These are phyloP conservation scores for Atkinsonella texensis DNA, from an alignment of 2,329 filamentous ascomycete species.

Conservation along the genomic window DNA sequence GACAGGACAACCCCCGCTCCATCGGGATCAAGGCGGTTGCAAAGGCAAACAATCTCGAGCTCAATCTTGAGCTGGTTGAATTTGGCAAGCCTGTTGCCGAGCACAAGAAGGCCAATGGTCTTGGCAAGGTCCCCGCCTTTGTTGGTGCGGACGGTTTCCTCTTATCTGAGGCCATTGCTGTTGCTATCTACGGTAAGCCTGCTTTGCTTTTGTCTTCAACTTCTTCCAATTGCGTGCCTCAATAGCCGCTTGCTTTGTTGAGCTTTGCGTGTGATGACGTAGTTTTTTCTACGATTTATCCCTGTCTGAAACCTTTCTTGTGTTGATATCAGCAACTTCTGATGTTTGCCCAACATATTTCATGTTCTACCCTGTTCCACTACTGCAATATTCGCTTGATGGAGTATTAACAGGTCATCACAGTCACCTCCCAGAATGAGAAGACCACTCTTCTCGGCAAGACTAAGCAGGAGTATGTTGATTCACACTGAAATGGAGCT, in stretches of 20 bases:
- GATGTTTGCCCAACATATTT: constrained; percentile 31
- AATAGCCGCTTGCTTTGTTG: not conserved
- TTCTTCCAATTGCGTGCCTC: not conserved
- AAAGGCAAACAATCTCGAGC: constrained; percentile 91
- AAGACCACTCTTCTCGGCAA: constrained; percentile 98
- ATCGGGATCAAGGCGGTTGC: constrained; percentile 83
- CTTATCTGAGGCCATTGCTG: constrained; percentile 83
- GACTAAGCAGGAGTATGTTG: constrained; percentile 91
- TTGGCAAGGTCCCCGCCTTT: constrained; percentile 89
- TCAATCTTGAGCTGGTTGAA: constrained; percentile 70
- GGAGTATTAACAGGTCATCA: constrained; percentile 19
- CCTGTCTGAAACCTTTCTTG: constrained; percentile 76
- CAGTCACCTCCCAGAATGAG: constrained; percentile 99
- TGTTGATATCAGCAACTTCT: constrained; percentile 92
- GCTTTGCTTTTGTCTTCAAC: not conserved
- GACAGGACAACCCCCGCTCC: constrained; percentile 78
- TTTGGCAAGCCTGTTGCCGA: constrained; percentile 55
- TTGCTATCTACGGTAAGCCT: constrained; percentile 87
- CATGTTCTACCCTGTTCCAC: not conserved
- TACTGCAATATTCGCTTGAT: not conserved
- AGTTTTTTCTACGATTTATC: constrained; percentile 83
- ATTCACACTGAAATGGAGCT: not conserved
- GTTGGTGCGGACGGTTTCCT: constrained; percentile 83
- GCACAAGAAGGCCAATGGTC: constrained; percentile 75
- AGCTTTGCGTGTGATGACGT: constrained; percentile 48